Percentiles rank a stretch among this genome's conserved stretches.
Evolutionary conservation across 2,329 filamentous ascomycete species (phyloP).

Genomic region (Canariomyces notabilis): DNA sequence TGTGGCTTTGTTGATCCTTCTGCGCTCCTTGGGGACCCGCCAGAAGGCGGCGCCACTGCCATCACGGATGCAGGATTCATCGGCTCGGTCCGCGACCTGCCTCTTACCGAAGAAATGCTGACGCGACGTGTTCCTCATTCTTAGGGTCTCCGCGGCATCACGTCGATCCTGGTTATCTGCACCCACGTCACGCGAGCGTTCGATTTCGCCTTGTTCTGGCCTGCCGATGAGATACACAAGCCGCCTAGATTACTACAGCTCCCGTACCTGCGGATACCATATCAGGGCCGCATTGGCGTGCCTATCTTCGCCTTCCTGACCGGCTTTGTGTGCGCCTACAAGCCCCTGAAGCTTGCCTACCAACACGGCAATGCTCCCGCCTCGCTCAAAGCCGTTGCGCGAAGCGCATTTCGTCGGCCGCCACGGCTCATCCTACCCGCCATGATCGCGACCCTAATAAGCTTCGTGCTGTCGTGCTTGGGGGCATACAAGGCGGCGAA

Average conservation of each 20-base stretch:
- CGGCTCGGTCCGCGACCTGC: too few species aligned
- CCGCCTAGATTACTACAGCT: slow-evolving; percentile 43
- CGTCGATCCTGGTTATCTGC: slow-evolving; percentile 47
- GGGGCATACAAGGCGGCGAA: slow-evolving; percentile 44
- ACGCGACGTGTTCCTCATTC: slow-evolving; percentile 3
- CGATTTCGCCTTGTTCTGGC: slow-evolving; percentile 48
- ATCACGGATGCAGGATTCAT: too few species aligned
- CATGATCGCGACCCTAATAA: slow-evolving; percentile 45
- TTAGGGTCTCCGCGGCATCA: slow-evolving; percentile 48
- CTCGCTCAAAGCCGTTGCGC: slow-evolving; percentile 44
- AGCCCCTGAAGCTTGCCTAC: slow-evolving; percentile 45
- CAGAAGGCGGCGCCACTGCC: too few species aligned
- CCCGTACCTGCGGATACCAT: slow-evolving; percentile 50
- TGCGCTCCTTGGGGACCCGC: too few species aligned
- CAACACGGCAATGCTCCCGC: slow-evolving; percentile 40
- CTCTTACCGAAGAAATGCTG: too few species aligned
- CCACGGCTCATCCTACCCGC: slow-evolving; percentile 48
- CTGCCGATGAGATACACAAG: slow-evolving; percentile 38
- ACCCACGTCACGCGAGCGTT: slow-evolving; percentile 48
- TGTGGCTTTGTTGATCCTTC: too few species aligned
- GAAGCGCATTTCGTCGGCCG: slow-evolving; percentile 49
- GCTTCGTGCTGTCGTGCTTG: slow-evolving; percentile 44
- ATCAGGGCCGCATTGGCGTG: slow-evolving; percentile 49
- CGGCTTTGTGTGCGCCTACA: slow-evolving; percentile 51
- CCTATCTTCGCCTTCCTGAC: slow-evolving; percentile 53